Evolutionary conservation across 2,329 filamentous ascomycete species (phyloP).

Genomic region (Apiospora aurea): DNA sequence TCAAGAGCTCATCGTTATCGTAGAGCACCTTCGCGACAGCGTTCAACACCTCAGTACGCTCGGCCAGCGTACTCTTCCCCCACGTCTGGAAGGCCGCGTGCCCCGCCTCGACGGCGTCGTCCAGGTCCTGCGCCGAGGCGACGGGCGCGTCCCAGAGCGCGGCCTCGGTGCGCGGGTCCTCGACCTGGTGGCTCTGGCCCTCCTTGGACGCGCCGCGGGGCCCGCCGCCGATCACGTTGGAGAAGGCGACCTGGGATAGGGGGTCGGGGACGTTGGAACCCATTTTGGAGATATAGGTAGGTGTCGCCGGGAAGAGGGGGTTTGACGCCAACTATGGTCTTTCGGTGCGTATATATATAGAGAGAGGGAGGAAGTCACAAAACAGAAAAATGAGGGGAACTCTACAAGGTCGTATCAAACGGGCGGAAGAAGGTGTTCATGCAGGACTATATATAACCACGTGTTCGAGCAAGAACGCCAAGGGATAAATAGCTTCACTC

Average conservation of each 20-base stretch:
- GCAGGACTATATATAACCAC: background rate
- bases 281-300: background rate
- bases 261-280: constrained; percentile 5
- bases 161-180: constrained; percentile 54
- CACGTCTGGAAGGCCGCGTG: constrained; percentile 54
- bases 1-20: constrained; percentile 50
- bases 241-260: constrained; percentile 42
- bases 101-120: constrained; percentile 54
- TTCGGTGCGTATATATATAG: background rate
- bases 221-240: constrained; percentile 54
- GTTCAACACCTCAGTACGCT: constrained; percentile 50
- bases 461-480: background rate
- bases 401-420: background rate
- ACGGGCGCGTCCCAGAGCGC: constrained; percentile 54
- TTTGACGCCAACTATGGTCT: background rate
- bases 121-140: constrained; percentile 49
- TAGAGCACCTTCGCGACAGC: constrained; percentile 50
- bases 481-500: background rate
- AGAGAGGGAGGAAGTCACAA: background rate
- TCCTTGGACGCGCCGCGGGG: constrained; percentile 40
- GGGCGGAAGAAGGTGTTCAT: background rate
- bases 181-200: constrained; percentile 44
- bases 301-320: background rate
- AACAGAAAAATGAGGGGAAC: background rate
- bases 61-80: constrained; percentile 50